Evolutionary conservation across 2,329 filamentous ascomycete genomes (phyloP), one percentile per base, ranked within the genome.

Genomic region (Botrytis sinoallii): DNA sequence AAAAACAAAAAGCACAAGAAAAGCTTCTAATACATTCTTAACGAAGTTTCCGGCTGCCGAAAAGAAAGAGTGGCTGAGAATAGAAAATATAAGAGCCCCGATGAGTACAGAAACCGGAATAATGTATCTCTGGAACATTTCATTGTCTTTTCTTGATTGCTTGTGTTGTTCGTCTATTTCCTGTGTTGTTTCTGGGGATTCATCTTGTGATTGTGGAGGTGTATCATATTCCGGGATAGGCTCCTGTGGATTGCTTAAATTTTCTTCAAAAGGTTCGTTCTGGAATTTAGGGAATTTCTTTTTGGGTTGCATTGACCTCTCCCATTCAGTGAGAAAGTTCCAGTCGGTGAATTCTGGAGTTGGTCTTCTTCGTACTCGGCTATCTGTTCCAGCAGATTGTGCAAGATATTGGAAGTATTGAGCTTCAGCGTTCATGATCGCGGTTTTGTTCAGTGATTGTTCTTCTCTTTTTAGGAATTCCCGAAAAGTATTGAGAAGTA

Each of bases 251-350:
- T 29, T 25, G 38, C 16, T 29, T 1, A 18, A 7, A 18, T 29
- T 22, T 14, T 61, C 25, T 7, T n/a, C 35, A 4, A 25, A 2
- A 16, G 2, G 40, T 63, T 42, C 25, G 1, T 61, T 2, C 14
- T 25, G 20, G 10, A 0, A 14, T 8, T 42, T 3, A 1, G 2
- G 25, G 16, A 20, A 0, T n/a, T 1, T 9, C 25, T n/a, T 25
- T 42, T 16, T 40, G 5, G 38, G 22, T 6, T 29, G 2, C 25
- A 3, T 16, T 63, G 38, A n/a, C 16, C 60, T 63, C 16, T 29
- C 25, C 60, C 35, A 63, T 29, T 63, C 60, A 3, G 14, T 18
- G 7, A 63, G 12, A 63, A 63, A n/a, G 14, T 12, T 2, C 60
- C 60, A 63, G 38, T 29, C 35, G 38, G 25, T 9, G 42, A 18